Percentiles rank a stretch among this genome's conserved stretches.
Conservation (phyloP, 2,329 filamentous ascomycete genomes). For the Colletotrichum trifolii region DNA sequence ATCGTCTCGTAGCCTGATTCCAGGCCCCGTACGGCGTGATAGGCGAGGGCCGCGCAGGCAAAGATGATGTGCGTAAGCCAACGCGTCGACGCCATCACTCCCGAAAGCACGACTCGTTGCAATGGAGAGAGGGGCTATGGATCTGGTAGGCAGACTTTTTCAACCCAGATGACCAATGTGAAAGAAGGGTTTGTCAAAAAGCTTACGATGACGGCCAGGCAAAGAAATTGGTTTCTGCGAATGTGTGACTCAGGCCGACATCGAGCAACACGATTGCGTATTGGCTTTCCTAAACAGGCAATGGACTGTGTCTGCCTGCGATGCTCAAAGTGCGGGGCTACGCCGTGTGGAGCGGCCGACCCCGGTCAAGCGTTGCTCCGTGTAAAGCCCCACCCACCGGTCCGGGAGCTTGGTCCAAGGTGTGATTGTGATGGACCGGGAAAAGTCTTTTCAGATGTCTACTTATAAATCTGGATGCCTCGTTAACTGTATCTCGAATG, state of each 20-base stretch:
- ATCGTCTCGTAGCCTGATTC: slow-evolving; percentile 14
- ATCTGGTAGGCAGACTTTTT: no score
- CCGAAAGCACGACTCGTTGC: neutral
- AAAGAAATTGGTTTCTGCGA: no score
- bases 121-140: no score
- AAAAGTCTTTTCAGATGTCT: no score
- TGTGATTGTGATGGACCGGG: no score
- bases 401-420: no score
- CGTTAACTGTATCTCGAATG: no score
- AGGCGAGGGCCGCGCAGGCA: slow-evolving; percentile 15
- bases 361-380: neutral
- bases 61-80: slow-evolving; percentile 7
- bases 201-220: no score
- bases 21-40: neutral
- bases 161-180: neutral
- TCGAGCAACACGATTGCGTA: slow-evolving; percentile 2
- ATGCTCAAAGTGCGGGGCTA: neutral
- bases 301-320: neutral
- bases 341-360: slow-evolving; percentile 6
- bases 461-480: no score
- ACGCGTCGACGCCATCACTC: slow-evolving; percentile 8
- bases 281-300: slow-evolving; percentile 25
- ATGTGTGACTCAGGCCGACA: no score
- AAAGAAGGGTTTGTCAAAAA: neutral
- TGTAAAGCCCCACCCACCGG: no score